A percentile compares a stretch with the other conserved stretches of the same genome.
Evolutionary conservation across 495 filamentous ascomycete species (phyloP).

Genomic region (Recurvomyces mirabilis): DNA sequence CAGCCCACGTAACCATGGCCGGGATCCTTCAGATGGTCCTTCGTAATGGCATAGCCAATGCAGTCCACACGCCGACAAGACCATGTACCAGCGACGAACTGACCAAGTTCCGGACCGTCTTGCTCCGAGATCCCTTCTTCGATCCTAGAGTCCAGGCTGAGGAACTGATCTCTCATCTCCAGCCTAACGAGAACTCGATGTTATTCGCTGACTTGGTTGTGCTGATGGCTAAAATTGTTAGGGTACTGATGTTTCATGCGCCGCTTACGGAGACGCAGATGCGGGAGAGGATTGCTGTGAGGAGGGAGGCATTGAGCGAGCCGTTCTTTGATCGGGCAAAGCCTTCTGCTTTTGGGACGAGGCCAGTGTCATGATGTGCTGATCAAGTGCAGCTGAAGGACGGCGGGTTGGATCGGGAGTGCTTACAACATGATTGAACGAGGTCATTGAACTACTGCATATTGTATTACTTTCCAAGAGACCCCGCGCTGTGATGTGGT

Average conservation of each 20-base stretch:
- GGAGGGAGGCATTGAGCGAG: slow-evolving; percentile 7
- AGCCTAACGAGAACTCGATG: neutral
- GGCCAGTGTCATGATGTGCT: no score
- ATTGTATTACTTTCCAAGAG: no score
- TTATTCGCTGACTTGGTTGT: slow-evolving; percentile 10
- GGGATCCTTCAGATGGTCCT: slow-evolving; percentile 4
- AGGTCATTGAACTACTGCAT: no score
- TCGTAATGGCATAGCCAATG: slow-evolving; percentile 8
- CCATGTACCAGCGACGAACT: neutral
- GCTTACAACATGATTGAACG: no score
- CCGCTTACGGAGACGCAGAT: neutral
- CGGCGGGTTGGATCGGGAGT: no score
- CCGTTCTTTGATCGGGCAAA: slow-evolving; percentile 9
- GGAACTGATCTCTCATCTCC: neutral
- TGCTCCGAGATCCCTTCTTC: slow-evolving; percentile 15
- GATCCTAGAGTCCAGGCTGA: slow-evolving; percentile 5
- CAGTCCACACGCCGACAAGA: neutral
- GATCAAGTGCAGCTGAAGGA: no score
- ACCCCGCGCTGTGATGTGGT: no score
- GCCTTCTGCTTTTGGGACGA: no score
- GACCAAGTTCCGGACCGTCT: slow-evolving; percentile 1
- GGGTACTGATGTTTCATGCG: slow-evolving; percentile 5
- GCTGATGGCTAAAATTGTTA: slow-evolving; percentile 5
- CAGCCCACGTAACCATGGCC: neutral
- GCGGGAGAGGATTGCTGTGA: slow-evolving; percentile 7